Evolutionary conservation across 2,329 filamentous ascomycete genomes (phyloP).

Genomic region (Ophiostoma ulmi): DNA sequence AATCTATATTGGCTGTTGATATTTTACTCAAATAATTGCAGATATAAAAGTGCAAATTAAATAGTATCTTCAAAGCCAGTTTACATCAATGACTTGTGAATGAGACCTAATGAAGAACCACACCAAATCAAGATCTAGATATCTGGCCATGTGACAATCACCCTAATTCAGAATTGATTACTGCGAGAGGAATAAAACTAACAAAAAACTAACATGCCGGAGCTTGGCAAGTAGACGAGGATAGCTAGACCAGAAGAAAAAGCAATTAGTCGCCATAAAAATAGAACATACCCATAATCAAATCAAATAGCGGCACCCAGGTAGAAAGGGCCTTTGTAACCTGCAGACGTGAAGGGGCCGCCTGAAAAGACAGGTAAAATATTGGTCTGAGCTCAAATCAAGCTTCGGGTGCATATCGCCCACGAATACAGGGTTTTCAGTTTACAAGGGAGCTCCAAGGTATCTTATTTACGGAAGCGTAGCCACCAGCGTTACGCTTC

Average conservation of each 20-base stretch:
- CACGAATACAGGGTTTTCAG: neutral
- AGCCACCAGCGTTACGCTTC: slow-evolving; percentile 1
- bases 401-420: neutral
- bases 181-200: neutral
- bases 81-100: too few species aligned
- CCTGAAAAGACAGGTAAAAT: neutral
- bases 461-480: too few species aligned
- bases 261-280: neutral
- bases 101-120: neutral
- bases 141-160: neutral
- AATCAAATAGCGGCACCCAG: too few species aligned
- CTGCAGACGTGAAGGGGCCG: too few species aligned
- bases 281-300: neutral
- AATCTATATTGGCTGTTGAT: too few species aligned
- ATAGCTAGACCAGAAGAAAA: neutral
- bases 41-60: too few species aligned
- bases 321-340: too few species aligned
- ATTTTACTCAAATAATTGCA: too few species aligned
- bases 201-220: neutral
- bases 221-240: neutral
- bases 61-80: too few species aligned
- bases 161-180: too few species aligned
- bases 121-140: neutral
- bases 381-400: neutral
- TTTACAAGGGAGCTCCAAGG: neutral